These are phyloP conservation scores for Ceratobasidium sp. DNA, from an alignment of 1,284 basidiomycete species.

Conservation along the genomic window DNA sequence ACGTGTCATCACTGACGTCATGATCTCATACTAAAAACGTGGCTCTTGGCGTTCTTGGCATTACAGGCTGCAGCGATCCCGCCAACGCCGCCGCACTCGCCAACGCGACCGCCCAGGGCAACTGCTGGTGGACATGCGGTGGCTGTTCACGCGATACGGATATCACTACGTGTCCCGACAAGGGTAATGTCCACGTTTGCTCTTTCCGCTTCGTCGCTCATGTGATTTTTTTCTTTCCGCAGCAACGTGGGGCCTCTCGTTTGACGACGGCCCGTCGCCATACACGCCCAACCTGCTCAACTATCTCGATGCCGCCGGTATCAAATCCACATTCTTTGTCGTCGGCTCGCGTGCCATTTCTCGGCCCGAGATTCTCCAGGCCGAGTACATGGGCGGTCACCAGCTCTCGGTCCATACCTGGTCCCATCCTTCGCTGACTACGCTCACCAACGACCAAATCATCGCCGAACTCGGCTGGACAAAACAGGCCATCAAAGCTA, in stretches of 20 bases:
- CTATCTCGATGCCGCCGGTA: slow-evolving; percentile 62
- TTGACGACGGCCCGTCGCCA: slow-evolving; percentile 65
- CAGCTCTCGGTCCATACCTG: slow-evolving; percentile 63
- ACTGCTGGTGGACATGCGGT: slow-evolving; percentile 80
- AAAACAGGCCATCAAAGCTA: slow-evolving; percentile 57
- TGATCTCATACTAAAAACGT: slow-evolving; percentile 4
- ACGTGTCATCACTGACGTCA: background rate
- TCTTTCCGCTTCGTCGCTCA: background rate
- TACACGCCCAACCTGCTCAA: slow-evolving; percentile 62
- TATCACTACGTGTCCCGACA: slow-evolving; percentile 63
- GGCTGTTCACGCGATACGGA: slow-evolving; percentile 63
- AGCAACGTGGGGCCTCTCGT: slow-evolving; percentile 50
- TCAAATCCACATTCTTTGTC: slow-evolving; percentile 69
- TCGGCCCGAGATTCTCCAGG: slow-evolving; percentile 51
- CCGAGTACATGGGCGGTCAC: slow-evolving; percentile 52
- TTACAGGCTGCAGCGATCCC: slow-evolving; percentile 69
- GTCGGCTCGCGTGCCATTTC: slow-evolving; percentile 62
- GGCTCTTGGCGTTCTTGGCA: slow-evolving; percentile 34
- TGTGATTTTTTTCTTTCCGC: background rate
- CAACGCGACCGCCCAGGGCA: slow-evolving; percentile 61
- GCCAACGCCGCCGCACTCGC: slow-evolving; percentile 70
- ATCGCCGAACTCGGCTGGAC: slow-evolving; percentile 66
- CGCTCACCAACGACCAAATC: slow-evolving; percentile 64
- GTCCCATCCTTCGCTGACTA: slow-evolving; percentile 45
- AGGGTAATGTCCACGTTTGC: slow-evolving; percentile 58